Conservation (phyloP, 2,329 filamentous ascomycete species). For the Hortaea werneckii region DNA sequence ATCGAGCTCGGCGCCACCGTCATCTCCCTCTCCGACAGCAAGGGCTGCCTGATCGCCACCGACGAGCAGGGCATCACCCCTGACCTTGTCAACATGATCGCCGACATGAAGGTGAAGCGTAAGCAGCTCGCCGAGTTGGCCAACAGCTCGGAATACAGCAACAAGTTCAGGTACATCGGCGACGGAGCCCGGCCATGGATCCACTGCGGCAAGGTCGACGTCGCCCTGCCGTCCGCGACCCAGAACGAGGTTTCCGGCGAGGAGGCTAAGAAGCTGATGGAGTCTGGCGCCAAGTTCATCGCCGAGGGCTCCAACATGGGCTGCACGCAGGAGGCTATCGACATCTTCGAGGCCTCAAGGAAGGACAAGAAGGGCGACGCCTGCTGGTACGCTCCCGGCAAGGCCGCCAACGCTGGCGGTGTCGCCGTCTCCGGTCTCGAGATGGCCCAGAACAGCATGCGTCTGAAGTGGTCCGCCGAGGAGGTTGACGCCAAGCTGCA, state of each 20-base stretch:
- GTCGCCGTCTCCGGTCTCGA: slow-evolving; percentile 95
- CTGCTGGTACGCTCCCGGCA: slow-evolving; percentile 81
- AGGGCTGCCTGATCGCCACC: slow-evolving; percentile 69
- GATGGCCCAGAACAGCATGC: slow-evolving; percentile 96
- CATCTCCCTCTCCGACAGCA: slow-evolving; percentile 86
- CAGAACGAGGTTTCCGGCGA: slow-evolving; percentile 95
- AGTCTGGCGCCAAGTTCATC: slow-evolving; percentile 68
- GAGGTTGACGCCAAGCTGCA: slow-evolving; percentile 88
- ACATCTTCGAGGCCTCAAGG: slow-evolving; percentile 75
- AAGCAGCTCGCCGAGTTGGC: slow-evolving; percentile 68
- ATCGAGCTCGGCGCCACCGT: slow-evolving; percentile 93
- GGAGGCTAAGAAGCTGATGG: slow-evolving; percentile 75
- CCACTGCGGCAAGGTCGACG: slow-evolving; percentile 79
- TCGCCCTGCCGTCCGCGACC: slow-evolving; percentile 85
- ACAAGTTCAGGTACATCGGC: slow-evolving; percentile 68
- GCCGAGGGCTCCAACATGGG: slow-evolving; percentile 99
- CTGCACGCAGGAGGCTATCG: slow-evolving; percentile 90
- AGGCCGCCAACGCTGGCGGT: slow-evolving; percentile 95
- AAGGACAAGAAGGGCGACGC: slow-evolving; percentile 57
- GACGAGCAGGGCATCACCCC: slow-evolving; percentile 63
- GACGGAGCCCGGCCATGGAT: slow-evolving; percentile 82
- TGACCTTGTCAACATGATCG: slow-evolving; percentile 70
- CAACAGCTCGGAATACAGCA: slow-evolving; percentile 42
- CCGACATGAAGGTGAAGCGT: slow-evolving; percentile 75
- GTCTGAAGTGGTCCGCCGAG: slow-evolving; percentile 75